Base-by-base conservation (phyloP, 495 filamentous ascomycete genomes). In the Penicillium parvum region DNA sequence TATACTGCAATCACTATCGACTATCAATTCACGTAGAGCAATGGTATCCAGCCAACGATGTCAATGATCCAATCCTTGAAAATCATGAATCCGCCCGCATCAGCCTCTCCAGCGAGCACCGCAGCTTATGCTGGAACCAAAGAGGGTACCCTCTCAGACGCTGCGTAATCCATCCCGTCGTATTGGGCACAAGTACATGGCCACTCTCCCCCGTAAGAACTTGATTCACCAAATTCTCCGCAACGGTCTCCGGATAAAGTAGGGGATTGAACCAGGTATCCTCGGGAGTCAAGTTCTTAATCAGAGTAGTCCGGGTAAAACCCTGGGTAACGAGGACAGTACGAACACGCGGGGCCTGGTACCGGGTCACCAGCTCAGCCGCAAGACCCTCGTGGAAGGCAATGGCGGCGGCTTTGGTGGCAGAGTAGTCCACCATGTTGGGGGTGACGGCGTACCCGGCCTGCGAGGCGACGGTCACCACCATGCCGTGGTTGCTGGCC, bases 351-450 rank as follows among this genome's bases (percentile, higher is more conserved):
- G 74, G 75, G 3, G 85, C 84, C n/a, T 74, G 70, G 55, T 86
- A 85, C 12, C 68, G 47, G 1, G 74, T 77, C 17, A 63, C 63
- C 30, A 88, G 54, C 57, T 88, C 85, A 1, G 79, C 73, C 0
- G 73, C 63, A 2, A 88, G 59, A 0, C 84, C 84, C 61, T 88
- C 82, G 56, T 88, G 84, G 61, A 88, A 85, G 3, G 75, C 57
- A 27, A 80, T 58, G 1, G 80, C 74, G 0, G 82, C 85, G 0
- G 85, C 78, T 66, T 89, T 89, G 37, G 72, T 73, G 5, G 78
- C 75, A 2, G 68, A 72, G 64, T 89, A 89, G 57, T 84, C 81
- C 15, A 81, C 75, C 75, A 87, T 79, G 59, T 74, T 73, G 4
- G 83, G 78, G 9, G 81, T 70, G 0, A 74, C 69, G 3, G 78